Evolutionary conservation across 495 filamentous ascomycete species (phyloP), one percentile per base, ranked within the genome.

Genomic region (Penicillium silybi): DNA sequence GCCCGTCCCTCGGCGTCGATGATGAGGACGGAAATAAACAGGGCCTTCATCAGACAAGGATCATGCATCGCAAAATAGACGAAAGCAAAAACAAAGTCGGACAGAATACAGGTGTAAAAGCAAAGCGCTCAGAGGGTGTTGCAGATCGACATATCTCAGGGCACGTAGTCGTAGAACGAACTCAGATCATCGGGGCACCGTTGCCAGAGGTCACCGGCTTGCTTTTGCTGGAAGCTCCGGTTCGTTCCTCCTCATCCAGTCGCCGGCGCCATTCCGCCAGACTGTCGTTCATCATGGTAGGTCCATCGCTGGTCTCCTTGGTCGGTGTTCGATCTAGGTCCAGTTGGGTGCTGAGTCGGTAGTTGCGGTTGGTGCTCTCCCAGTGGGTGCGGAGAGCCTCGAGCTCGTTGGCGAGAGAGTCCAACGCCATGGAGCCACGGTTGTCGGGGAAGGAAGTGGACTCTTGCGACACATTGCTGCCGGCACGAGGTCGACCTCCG

Each of bases 331-430:
- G 75, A 53, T 96, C 92, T 54, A 93, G 87, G 62, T 96, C 92
- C 61, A 95, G 92, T 54, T 75, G 70, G 43, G 84, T 92, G 66
- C 88, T 92, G 40, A 95, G 74, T 15, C 92, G 85, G 64, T 97
- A 96, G 56, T 87, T 92, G 69, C 92, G 92, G 70, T 92, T 96
- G 37, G 90, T 96, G 41, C 86, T 86, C 69, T 97, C 92, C 92
- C 95, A 97, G 53, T 96, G 93, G 27, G 74, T 85, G 27, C 92
- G 85, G 35, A 97, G 78, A 16, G 86, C 81, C 50, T 98, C 93
- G 4, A 99, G 81, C 69, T 99, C 93, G 46, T 82, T 86, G 18
- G 95, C 92, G 3, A 99, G 80, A 39, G 85, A 90, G 64, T 97
- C 93, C 8, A 99, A 77, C 16, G 93, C 93, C 61, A 90, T 80